A percentile compares a stretch with the other conserved stretches of the same genome.
These are phyloP conservation scores for Pisolithus tinctorius DNA, from an alignment of 768 basidiomycete species.

Conservation along the genomic window DNA sequence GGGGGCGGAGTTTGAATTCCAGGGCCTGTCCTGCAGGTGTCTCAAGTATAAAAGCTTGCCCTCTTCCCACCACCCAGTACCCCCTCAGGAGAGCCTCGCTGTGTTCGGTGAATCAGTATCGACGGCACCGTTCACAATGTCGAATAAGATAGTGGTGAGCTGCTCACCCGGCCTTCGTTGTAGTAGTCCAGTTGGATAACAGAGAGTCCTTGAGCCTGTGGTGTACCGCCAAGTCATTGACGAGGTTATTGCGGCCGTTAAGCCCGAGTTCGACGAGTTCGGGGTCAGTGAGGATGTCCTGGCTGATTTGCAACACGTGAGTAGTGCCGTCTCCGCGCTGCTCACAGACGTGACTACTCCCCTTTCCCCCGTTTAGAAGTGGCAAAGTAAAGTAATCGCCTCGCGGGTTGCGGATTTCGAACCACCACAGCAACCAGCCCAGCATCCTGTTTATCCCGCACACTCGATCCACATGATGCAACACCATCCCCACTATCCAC, in stretches of 20 bases:
- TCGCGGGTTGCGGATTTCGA: slow-evolving; percentile 95
- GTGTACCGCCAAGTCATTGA: slow-evolving; percentile 95
- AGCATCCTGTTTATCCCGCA: slow-evolving; percentile 48
- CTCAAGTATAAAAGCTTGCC: slow-evolving; percentile 35
- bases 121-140: slow-evolving; percentile 51
- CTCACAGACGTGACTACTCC: neutral
- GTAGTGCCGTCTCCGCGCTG: slow-evolving; percentile 26
- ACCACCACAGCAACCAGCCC: slow-evolving; percentile 39
- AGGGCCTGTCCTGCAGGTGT: slow-evolving; percentile 30
- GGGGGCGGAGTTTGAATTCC: slow-evolving; percentile 38
- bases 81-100: slow-evolving; percentile 27
- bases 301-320: slow-evolving; percentile 81
- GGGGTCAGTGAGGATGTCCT: slow-evolving; percentile 91
- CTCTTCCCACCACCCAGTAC: slow-evolving; percentile 28
- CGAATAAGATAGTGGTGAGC: slow-evolving; percentile 99
- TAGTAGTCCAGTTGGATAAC: slow-evolving; percentile 52
- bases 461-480: slow-evolving; percentile 58
- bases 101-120: slow-evolving; percentile 11
- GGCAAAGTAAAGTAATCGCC: slow-evolving; percentile 92
- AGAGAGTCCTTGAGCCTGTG: slow-evolving; percentile 64
- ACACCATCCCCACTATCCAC: slow-evolving; percentile 48
- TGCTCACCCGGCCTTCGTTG: slow-evolving; percentile 55
- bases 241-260: slow-evolving; percentile 85
- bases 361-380: slow-evolving; percentile 56
- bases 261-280: slow-evolving; percentile 93